These are phyloP conservation scores for Brassica hybrid DNA, from an alignment of 441 rosid genomes.

Conservation along the genomic window DNA sequence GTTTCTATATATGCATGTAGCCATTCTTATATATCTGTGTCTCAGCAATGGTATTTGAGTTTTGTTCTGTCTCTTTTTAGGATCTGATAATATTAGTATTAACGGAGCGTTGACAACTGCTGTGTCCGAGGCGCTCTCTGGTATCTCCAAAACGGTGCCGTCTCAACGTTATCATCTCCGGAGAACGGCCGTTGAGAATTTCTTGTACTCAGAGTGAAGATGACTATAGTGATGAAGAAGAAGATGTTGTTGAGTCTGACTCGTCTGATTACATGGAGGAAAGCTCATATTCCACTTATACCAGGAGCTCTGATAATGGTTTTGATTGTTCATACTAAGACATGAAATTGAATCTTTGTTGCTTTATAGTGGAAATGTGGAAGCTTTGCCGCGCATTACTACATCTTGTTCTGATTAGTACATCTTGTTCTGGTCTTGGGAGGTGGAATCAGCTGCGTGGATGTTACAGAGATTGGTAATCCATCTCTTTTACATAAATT, in stretches of 20 bases:
- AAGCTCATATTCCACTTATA: conserved; percentile 24
- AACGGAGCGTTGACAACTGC: conserved; percentile 38
- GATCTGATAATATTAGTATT: conserved; percentile 38
- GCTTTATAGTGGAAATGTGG: neutral
- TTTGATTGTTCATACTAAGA: conserved; percentile 17
- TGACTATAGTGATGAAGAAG: conserved; percentile 12
- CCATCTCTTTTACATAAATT: neutral
- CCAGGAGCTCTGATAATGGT: conserved; percentile 31
- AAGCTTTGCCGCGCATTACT: conserved; percentile 65
- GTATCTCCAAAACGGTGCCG: conserved; percentile 45
- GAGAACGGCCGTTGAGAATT: conserved; percentile 72
- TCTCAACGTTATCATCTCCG: conserved; percentile 51
- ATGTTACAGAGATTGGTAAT: conserved; percentile 91
- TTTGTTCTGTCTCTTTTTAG: conserved; percentile 34
- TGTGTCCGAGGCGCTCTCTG: conserved; percentile 29
- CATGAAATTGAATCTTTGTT: too few species aligned
- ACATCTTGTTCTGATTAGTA: conserved; percentile 71
- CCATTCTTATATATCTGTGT: neutral
- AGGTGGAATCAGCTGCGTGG: conserved; percentile 90
- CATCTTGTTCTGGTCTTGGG: conserved; percentile 71
- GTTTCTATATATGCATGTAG: neutral
- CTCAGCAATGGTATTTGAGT: conserved; percentile 4
- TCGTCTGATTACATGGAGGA: conserved; percentile 30
- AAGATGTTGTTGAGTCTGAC: conserved; percentile 14
- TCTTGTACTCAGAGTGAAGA: conserved; percentile 60